Evolutionary conservation across 306 rosid species (phyloP), one percentile per base, ranked within the genome.

Genomic region (Psophocarpus tetragonolobus): DNA sequence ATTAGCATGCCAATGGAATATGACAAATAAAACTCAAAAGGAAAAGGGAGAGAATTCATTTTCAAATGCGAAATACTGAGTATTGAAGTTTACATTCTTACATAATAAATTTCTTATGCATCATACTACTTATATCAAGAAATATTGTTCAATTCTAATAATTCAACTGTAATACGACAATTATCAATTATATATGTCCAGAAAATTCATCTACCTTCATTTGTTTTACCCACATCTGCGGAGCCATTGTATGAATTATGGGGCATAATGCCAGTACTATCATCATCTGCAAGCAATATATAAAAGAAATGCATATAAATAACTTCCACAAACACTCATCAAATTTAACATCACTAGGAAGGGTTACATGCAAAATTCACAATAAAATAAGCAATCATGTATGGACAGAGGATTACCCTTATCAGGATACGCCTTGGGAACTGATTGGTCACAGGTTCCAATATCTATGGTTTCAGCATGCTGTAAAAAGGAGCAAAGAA

Each of bases 381-480:
- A 45, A 56, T 29, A 41, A 63, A 47, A 76, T 54, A 12, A 66
- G 26, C 74, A 71, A 48, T 21, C 67, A 77, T 73, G 62, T 48
- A 66, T 21, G 24, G 5, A 18, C 24, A 0, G 23, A 48, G 69
- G 81, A 74, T 54, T 92, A 96, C 97, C 97, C 82, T 90, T 88
- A 57, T 84, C 90, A 47, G 96, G 97, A 84, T 87, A 90, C 44
- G 97, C 97, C 89, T 85, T 96, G 7, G 97, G 97, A 86, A 91
- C 85, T 45, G 93, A 80, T 73, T 88, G 97, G 72, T 92, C 98
- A 86, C 97, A 92, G 80, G 99, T 96, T 82, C 93, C 77, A 80
- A 96, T 96, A 87, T 96, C 99, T 85, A 96, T 88, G 74, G 96
- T 84, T 79, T 91, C 93, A 72, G 91, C 78, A 76, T 84, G 90